Base-by-base conservation (phyloP, 169 alveolate genomes). In the Cystoisospora suis region DNA sequence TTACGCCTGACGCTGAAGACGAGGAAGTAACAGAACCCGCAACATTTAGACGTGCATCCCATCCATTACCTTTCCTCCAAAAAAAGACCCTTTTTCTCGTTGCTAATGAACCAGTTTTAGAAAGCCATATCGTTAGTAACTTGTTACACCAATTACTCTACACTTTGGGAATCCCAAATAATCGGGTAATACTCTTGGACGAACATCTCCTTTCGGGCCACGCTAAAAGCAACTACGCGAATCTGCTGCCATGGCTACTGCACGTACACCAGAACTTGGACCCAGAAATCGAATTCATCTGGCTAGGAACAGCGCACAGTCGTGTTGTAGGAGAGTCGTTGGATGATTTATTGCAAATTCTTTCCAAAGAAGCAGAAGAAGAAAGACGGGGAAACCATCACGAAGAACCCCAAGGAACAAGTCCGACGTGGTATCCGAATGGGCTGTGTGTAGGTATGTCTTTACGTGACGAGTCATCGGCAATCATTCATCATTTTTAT, bases 51-150 rank as follows among this genome's bases (percentile, higher is more conserved):
- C 32, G 61, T 34, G 23, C 23, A 3, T 58, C 46, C 32, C 46
- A 3, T 5, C 42, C 53, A 40, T 45, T 70, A 34, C 91, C 91
- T 1, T n/a, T 70, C 29, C 45, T 87, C 1, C 91, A 72, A 59
- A n/a, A 45, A 1, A 46, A 87, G 1, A 87, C 91, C 0, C 56
- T 72, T 23, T 87, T 87, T 34, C 29, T 87, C 40, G 53, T 87
- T 27, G 91, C 75, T 61, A 69, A 70, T 53, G 86, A 70, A 61
- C 91, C 91, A 0, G 91, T 87, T n/a, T 27, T 87, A 0, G 91
- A 87, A 45, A 45, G 86, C 46, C 91, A 87, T 65, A 65, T 87
- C 15, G 86, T 49, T 12, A 87, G 86, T 61, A 87, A 87, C 59
- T 69, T 87, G 36, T 59, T 87, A 45, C 91, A 87, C 42, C 86